Evolutionary conservation across 75 land plant species (phyloP).

Genomic region (Picea glauca): DNA sequence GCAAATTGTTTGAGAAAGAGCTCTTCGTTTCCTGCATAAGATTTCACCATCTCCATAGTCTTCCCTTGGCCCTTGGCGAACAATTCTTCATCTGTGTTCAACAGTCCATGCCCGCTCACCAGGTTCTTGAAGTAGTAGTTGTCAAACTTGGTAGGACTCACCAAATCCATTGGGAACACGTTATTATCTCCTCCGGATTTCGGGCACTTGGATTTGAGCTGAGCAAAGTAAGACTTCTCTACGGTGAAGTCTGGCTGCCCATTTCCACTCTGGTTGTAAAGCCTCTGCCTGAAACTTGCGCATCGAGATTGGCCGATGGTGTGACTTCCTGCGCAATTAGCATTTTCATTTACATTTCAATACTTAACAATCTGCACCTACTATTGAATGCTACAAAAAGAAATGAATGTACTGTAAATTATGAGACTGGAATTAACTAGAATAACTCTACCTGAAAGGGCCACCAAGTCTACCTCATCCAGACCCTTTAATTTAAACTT

Average conservation of each 20-base stretch:
- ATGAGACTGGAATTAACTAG: no score
- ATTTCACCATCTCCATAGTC: constrained; percentile 43
- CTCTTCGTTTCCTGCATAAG: constrained; percentile 43
- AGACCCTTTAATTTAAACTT: constrained; percentile 62
- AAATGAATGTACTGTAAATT: no score
- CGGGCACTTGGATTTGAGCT: constrained; percentile 47
- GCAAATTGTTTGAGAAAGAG: constrained; percentile 64
- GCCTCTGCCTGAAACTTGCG: constrained; percentile 59
- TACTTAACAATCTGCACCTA: no score
- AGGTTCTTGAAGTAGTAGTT: constrained; percentile 73
- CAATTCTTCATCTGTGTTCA: constrained; percentile 56
- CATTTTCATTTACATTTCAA: no score
- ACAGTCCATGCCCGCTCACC: constrained; percentile 36
- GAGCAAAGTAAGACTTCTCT: constrained; percentile 25
- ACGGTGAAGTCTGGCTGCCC: constrained; percentile 47
- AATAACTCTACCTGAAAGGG: constrained; percentile 44
- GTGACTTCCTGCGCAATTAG: constrained; percentile 34
- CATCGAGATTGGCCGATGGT: constrained; percentile 73
- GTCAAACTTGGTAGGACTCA: constrained; percentile 54
- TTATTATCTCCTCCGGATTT: constrained; percentile 58
- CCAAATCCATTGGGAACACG: constrained; percentile 49
- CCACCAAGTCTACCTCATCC: constrained; percentile 57
- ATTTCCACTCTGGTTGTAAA: constrained; percentile 70
- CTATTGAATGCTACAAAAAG: no score
- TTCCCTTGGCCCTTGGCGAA: constrained; percentile 16